Percentiles rank a stretch among this genome's conserved stretches.
Conservation (phyloP, 225 moss, liverwort and hornwort genomes). For the Thuidium tamariscinum region DNA sequence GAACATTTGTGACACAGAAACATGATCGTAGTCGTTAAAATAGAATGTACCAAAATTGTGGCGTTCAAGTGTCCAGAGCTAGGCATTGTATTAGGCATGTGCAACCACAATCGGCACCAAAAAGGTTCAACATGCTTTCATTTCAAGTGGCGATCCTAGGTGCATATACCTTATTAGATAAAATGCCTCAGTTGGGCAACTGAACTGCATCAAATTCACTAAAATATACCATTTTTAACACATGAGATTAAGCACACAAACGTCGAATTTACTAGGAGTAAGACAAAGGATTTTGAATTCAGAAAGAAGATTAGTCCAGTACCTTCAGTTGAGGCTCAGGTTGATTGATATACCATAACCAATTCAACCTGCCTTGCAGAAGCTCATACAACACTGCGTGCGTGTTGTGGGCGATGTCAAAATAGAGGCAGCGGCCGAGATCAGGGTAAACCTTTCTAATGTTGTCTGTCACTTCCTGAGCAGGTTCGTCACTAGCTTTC, state of each 20-base stretch:
- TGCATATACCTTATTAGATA: background rate
- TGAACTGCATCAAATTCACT: background rate
- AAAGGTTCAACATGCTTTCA: background rate
- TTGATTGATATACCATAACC: conserved; percentile 90
- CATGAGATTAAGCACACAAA: background rate
- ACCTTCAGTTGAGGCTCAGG: conserved; percentile 68
- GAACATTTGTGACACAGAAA: background rate
- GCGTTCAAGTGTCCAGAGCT: background rate
- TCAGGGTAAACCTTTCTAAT: conserved; percentile 35
- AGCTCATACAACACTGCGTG: conserved; percentile 78
- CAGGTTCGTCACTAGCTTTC: conserved; percentile 30
- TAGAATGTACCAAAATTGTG: background rate
- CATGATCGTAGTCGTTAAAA: background rate
- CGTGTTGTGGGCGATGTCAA: conserved; percentile 49
- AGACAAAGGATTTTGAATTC: background rate
- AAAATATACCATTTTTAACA: background rate
- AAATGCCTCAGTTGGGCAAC: too few species aligned
- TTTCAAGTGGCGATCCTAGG: background rate
- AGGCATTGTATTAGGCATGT: background rate
- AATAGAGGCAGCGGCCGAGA: conserved; percentile 64
- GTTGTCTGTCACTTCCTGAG: conserved; percentile 5
- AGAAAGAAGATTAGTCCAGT: background rate
- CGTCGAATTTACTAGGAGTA: background rate
- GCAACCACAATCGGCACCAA: background rate
- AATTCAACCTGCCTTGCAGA: conserved; percentile 49